phyloP scores from a whole-genome alignment of 1,139 yeast genomes.

The Pichia sp. region DNA sequence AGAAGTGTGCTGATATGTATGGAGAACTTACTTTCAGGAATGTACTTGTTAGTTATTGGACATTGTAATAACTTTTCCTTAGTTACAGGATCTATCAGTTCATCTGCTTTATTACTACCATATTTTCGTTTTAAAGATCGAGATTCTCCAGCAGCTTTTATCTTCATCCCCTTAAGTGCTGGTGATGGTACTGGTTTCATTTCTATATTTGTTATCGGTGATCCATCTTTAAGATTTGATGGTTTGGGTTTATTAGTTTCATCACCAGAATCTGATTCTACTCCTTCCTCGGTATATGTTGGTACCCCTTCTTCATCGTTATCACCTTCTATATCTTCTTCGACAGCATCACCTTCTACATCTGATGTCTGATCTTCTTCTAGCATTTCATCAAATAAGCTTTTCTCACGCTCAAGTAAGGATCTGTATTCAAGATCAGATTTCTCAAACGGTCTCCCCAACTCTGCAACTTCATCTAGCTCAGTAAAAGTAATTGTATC shows the following conservation, averaged over 20 bases:
- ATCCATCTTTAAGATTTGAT: not conserved
- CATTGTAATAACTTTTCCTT: constrained; percentile 48
- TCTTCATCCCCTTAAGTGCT: constrained; percentile 52
- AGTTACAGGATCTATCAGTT: constrained; percentile 12
- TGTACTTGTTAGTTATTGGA: constrained; percentile 63
- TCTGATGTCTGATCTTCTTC: constrained; percentile 3
- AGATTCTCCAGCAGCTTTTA: constrained; percentile 63
- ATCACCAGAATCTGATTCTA: not conserved
- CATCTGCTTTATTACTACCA: constrained; percentile 5
- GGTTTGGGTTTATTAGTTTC: not conserved
- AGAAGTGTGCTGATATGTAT: constrained; percentile 65
- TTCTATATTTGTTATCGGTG: not conserved
- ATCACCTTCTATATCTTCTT: constrained; percentile 4
- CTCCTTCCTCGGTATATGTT: constrained; percentile 3
- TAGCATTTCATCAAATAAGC: constrained; percentile 3
- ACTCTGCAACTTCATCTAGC: constrained; percentile 53
- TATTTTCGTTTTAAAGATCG: constrained; percentile 33
- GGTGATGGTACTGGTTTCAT: not conserved
- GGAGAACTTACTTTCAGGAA: constrained; percentile 68
- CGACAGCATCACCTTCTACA: constrained; percentile 3
- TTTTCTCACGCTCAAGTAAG: constrained; percentile 35
- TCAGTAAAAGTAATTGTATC: constrained; percentile 63
- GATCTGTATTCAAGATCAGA: constrained; percentile 58
- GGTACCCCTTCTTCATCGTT: constrained; percentile 12
- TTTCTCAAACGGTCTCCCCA: constrained; percentile 54